Evolutionary conservation across 192 early-diverging fungal species (phyloP).

Genomic region (Entrophospora sp.): DNA sequence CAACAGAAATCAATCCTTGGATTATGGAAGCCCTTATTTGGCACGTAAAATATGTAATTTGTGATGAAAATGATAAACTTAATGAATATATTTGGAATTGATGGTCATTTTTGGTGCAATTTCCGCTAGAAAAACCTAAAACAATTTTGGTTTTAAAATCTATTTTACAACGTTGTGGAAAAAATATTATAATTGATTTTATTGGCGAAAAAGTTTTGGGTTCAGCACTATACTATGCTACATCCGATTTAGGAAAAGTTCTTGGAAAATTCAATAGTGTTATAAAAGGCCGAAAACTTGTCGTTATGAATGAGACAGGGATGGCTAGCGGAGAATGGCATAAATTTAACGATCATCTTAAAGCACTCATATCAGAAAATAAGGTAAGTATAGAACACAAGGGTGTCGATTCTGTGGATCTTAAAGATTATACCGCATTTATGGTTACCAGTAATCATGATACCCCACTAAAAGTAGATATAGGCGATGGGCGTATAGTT

Average conservation of each 20-base stretch:
- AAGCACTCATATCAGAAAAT: background rate
- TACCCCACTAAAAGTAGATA: background rate
- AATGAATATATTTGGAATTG: conserved; percentile 1
- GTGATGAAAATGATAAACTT: too few relatives aligned
- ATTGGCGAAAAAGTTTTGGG: too few relatives aligned
- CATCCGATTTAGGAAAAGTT: too few relatives aligned
- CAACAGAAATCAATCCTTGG: background rate
- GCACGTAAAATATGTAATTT: background rate
- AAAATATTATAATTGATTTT: too few relatives aligned
- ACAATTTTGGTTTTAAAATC: background rate
- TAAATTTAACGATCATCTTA: too few relatives aligned
- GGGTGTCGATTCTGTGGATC: background rate
- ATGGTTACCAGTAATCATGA: background rate
- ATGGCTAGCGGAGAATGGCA: too few relatives aligned
- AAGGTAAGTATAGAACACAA: background rate
- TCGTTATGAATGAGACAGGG: background rate
- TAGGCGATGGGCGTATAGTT: background rate
- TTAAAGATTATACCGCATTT: background rate
- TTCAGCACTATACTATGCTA: too few relatives aligned
- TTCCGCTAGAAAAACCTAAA: background rate
- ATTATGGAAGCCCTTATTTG: background rate
- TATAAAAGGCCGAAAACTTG: background rate
- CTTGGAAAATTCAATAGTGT: background rate
- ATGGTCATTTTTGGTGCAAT: background rate
- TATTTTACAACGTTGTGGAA: background rate